Percentiles rank a stretch among this genome's conserved stretches.
Evolutionary conservation across 257 asterid genomes (phyloP).

Genomic region (Solanum phureja): DNA sequence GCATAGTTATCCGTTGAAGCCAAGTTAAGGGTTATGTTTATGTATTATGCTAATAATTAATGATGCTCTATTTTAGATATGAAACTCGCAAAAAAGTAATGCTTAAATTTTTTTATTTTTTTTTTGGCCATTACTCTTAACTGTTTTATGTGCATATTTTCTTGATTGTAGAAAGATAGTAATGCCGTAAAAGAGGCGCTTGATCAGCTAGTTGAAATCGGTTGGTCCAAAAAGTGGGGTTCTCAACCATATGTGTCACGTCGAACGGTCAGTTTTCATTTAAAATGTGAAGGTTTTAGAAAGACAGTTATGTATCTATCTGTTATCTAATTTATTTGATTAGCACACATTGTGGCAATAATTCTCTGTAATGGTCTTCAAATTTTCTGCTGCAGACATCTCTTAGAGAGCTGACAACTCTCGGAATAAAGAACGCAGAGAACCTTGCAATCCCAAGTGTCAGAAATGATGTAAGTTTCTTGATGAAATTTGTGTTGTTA

Average conservation of each 20-base stretch:
- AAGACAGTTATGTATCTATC: background rate
- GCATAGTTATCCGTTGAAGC: no score
- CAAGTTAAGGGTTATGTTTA: no score
- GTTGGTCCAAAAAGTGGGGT: conserved; percentile 85
- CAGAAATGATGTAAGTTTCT: conserved; percentile 75
- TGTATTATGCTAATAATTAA: no score
- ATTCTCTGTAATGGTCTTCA: background rate
- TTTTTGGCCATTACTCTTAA: background rate
- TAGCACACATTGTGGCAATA: background rate
- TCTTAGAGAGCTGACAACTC: conserved; percentile 76
- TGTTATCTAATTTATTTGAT: background rate
- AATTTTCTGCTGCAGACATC: conserved; percentile 53
- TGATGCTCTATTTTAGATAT: no score
- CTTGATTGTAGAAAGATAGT: conserved; percentile 48
- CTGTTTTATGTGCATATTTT: conserved; percentile 6
- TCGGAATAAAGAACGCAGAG: conserved; percentile 89
- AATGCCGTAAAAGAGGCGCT: conserved; percentile 76
- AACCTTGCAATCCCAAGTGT: conserved; percentile 88
- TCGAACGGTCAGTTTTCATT: conserved; percentile 63
- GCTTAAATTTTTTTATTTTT: no score
- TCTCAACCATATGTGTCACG: conserved; percentile 90
- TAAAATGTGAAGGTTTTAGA: conserved; percentile 3
- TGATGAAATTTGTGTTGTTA: background rate
- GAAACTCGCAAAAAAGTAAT: no score
- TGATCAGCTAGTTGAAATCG: conserved; percentile 63